Conservation (phyloP, 192 early-diverging fungal genomes). For the Linnemannia hyalina region DNA sequence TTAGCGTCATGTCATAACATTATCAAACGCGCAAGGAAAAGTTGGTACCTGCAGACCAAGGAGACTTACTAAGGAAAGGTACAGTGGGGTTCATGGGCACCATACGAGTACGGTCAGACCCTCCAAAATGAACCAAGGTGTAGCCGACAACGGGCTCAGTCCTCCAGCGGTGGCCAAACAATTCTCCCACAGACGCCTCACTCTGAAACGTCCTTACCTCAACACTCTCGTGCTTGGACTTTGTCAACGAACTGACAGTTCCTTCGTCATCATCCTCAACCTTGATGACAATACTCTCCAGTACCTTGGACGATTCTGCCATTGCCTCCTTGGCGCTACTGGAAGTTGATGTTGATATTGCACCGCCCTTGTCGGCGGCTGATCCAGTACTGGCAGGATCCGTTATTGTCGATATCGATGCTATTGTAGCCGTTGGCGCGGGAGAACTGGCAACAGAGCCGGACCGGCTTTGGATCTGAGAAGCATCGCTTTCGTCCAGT, state of each 20-base stretch:
- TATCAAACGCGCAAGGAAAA: neutral
- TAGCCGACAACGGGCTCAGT: constrained; percentile 53
- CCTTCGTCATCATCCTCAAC: constrained; percentile 41
- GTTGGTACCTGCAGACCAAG: neutral
- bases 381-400: neutral
- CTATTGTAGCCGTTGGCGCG: neutral
- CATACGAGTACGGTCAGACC: constrained; percentile 48
- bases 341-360: neutral
- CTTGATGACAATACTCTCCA: constrained; percentile 37
- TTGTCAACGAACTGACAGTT: neutral
- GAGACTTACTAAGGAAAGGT: constrained; percentile 45
- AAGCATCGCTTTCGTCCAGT: constrained; percentile 34
- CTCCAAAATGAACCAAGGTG: constrained; percentile 50
- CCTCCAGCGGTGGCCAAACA: constrained; percentile 54
- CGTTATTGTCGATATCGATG: too few relatives aligned
- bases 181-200: constrained; percentile 46
- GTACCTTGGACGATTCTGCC: neutral
- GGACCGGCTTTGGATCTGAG: neutral
- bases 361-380: neutral
- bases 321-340: neutral
- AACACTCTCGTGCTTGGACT: constrained; percentile 8
- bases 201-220: constrained; percentile 45
- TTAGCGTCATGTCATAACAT: neutral
- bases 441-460: constrained; percentile 16
- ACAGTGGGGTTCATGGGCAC: constrained; percentile 56